Base-by-base conservation (phyloP, 2,329 filamentous ascomycete genomes). In the Xylaria sp. region DNA sequence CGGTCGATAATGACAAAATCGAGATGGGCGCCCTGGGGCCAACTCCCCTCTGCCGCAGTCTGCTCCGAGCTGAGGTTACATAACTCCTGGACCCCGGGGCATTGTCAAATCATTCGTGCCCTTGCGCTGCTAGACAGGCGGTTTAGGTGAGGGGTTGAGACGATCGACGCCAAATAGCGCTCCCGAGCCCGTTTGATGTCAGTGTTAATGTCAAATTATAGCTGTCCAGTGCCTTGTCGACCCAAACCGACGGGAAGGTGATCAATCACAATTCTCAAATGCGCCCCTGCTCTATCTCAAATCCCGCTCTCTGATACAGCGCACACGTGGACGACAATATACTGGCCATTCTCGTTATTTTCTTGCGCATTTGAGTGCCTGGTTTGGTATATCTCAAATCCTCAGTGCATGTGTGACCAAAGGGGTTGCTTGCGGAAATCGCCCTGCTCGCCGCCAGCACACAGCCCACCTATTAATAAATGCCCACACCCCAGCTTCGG, bases 381-480 rank as follows among this genome's bases (percentile, higher is more conserved):
- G 29, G 25, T 53, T 33, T 4, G n/a, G 8, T 41, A n/a, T 58
- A 64, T 64, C 55, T 64, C 62, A 64, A 64, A 62, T 64, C 21
- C 54, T 41, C 23, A 23, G 47, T 55, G 56, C 52, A 62, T 54
- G 21, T 54, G 33, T 59, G 40, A 23, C 53, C 44, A 60, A 49
- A 63, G 37, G 48, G 59, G 63, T 56, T 59, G 23, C 55, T 60
- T 51, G 38, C 59, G 31, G 37, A 59, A 58, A 35, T 57, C 44
- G 61, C 58, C 54, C 53, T 54, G 53, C 49, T 21, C 17, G 15
- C 31, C 11, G 48, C 38, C 17, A 46, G 27, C 51, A 43, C 56
- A 44, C 53, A 63, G 55, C 57, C 48, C 23, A 15, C 41, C 57
- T 65, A 65, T 65, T 65, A 65, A 65, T 65, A 65, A 60, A 61